phyloP scores from a whole-genome alignment of 768 basidiomycete species.

The Pholiota microspora region DNA sequence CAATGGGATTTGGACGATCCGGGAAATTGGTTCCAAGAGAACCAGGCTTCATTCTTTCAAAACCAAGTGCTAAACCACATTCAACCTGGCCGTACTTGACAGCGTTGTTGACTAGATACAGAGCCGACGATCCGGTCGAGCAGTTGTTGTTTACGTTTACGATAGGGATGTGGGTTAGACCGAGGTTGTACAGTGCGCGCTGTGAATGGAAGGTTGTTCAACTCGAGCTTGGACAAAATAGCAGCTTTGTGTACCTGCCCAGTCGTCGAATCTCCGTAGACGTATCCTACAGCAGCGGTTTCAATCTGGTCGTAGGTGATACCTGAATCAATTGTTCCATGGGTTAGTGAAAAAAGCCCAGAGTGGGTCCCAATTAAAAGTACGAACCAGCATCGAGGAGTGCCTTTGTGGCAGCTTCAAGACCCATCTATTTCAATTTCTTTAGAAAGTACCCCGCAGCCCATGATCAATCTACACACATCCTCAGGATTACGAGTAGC shows the following conservation, averaged over 20 bases:
- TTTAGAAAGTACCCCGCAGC: not conserved
- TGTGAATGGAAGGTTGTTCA: constrained; percentile 23
- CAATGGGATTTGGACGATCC: constrained; percentile 48
- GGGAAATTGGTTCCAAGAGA: constrained; percentile 67
- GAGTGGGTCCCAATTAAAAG: not conserved
- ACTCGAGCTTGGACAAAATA: not conserved
- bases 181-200: constrained; percentile 80
- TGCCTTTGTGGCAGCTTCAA: constrained; percentile 86
- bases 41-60: constrained; percentile 82
- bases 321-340: constrained; percentile 37
- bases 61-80: constrained; percentile 81
- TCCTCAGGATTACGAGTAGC: constrained; percentile 69
- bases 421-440: constrained; percentile 59
- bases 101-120: constrained; percentile 69
- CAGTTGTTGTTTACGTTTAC: constrained; percentile 90
- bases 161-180: constrained; percentile 81
- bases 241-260: constrained; percentile 53
- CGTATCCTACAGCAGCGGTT: constrained; percentile 74
- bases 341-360: not conserved
- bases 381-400: constrained; percentile 74
- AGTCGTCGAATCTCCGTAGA: constrained; percentile 76
- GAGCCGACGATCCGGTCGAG: constrained; percentile 76
- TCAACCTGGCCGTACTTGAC: constrained; percentile 70
- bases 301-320: constrained; percentile 78
- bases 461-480: constrained; percentile 35